Evolutionary conservation across 805 yeast genomes (phyloP).

Genomic region (Candida wancherniae): DNA sequence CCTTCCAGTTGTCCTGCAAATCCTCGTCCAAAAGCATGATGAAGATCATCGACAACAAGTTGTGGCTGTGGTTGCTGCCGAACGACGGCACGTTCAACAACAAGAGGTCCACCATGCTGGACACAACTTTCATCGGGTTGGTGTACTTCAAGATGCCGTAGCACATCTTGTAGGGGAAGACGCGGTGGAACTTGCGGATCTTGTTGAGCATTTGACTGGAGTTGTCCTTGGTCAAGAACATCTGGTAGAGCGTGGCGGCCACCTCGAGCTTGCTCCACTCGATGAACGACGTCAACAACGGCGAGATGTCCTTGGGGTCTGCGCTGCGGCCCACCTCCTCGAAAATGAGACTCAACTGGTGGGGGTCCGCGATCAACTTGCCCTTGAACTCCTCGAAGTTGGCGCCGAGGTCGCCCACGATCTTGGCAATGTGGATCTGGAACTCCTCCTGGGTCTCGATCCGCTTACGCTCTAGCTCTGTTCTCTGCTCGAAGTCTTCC

Average conservation of each 20-base stretch:
- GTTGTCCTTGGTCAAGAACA: constrained; percentile 76
- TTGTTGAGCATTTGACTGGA: constrained; percentile 73
- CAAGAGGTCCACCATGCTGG: constrained; percentile 73
- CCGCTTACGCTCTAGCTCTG: constrained; percentile 54
- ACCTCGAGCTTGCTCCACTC: constrained; percentile 81
- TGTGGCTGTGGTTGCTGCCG: constrained; percentile 21
- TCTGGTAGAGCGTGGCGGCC: constrained; percentile 77
- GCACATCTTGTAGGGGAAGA: constrained; percentile 78
- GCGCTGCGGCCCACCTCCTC: constrained; percentile 56
- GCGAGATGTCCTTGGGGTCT: constrained; percentile 55
- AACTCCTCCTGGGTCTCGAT: constrained; percentile 64
- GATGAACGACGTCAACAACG: constrained; percentile 61
- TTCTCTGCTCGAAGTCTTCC: constrained; percentile 54
- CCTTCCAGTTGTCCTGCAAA: constrained; percentile 49
- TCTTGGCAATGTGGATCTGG: constrained; percentile 59
- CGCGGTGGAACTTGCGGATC: constrained; percentile 61
- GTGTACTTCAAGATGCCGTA: constrained; percentile 75
- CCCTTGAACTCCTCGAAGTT: constrained; percentile 58
- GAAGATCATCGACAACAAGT: constrained; percentile 66
- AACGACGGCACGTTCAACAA: constrained; percentile 46
- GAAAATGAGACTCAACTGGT: constrained; percentile 59
- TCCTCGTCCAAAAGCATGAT: constrained; percentile 73
- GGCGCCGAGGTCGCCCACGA: constrained; percentile 49
- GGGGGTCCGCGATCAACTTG: constrained; percentile 43
- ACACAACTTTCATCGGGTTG: constrained; percentile 81